These are phyloP conservation scores for Malassezia arunalokei DNA, from an alignment of 1,284 basidiomycete species.

Conservation along the genomic window DNA sequence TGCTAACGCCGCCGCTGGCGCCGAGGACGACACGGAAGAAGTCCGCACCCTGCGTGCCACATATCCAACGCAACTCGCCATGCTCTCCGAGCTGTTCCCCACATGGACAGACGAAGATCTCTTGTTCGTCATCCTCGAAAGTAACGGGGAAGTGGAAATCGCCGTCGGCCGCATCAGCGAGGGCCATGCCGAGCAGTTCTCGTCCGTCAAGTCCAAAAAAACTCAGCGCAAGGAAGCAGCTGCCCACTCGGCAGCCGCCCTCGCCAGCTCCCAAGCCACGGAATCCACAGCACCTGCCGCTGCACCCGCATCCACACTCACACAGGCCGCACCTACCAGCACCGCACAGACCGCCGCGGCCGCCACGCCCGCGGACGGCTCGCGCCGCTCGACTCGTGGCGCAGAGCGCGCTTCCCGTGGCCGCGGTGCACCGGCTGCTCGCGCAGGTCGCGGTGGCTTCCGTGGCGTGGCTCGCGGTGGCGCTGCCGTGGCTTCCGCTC, in stretches of 20 bases:
- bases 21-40: conserved; percentile 43
- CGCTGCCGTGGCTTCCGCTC: background rate
- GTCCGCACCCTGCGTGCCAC: conserved; percentile 35
- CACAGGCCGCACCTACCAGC: background rate
- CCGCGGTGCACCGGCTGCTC: conserved; percentile 8
- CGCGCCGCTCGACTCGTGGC: conserved; percentile 3
- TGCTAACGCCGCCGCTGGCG: conserved; percentile 13
- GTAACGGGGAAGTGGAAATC: conserved; percentile 60
- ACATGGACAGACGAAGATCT: conserved; percentile 69
- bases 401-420: conserved; percentile 6
- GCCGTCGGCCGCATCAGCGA: conserved; percentile 67
- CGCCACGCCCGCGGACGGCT: background rate
- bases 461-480: conserved; percentile 13
- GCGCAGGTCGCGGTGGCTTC: conserved; percentile 15
- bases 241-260: conserved; percentile 13
- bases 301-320: background rate
- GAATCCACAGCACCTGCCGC: background rate
- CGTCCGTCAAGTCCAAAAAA: conserved; percentile 73
- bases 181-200: conserved; percentile 71
- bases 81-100: conserved; percentile 67
- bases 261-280: background rate
- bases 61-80: conserved; percentile 48
- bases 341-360: background rate
- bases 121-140: conserved; percentile 60
- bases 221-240: conserved; percentile 36